Evolutionary conservation across 345 rosid genomes (phyloP), one percentile per base, ranked within the genome.

Genomic region (Pseudoturritis turrita): DNA sequence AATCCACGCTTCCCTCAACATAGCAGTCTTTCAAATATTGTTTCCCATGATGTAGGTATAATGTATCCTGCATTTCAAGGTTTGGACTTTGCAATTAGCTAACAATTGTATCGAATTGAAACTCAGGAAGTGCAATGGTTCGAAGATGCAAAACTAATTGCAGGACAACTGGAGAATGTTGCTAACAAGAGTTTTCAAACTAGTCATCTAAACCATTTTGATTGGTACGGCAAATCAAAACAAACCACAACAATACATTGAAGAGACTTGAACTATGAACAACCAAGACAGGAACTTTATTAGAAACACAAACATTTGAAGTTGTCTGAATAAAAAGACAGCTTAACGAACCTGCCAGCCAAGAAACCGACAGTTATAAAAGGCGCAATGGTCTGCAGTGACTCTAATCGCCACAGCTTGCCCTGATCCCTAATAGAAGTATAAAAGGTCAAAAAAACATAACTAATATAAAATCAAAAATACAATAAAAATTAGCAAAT

Each of bases 351-450:
- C 98, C 98, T 89, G 99, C 99, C 99, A 91, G 4, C 98, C 96
- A 4, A 95, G 99, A 73, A 91, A 91, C 70, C 96, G 81, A 84
- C 99, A 95, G 56, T 89, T 86, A 68, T 95, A 95, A 79, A 95
- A 95, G 10, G 96, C 96, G 45, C 99, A 95, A 36, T 97, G 86
- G 75, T 91, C 98, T 39, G 98, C 98, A 7, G 99, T 95, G 55
- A 89, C 91, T 77, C 99, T 77, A 65, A 91, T 81, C 6, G 98
- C 99, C 64, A 95, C 99, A 58, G 97, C 98, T 83, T 95, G 99
- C 35, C 94, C 96, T 52, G 99, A 95, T 76, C 97, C 99, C 97
- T 89, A 62, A 68, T 45, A 19, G 1, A 62, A 35, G 11, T 22
- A 23, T n/a, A 12, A 53, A 50, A 10, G 3, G 62, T 52, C 64